phyloP scores from a whole-genome alignment of 768 basidiomycete species.

The Psilocybe azurescens region DNA sequence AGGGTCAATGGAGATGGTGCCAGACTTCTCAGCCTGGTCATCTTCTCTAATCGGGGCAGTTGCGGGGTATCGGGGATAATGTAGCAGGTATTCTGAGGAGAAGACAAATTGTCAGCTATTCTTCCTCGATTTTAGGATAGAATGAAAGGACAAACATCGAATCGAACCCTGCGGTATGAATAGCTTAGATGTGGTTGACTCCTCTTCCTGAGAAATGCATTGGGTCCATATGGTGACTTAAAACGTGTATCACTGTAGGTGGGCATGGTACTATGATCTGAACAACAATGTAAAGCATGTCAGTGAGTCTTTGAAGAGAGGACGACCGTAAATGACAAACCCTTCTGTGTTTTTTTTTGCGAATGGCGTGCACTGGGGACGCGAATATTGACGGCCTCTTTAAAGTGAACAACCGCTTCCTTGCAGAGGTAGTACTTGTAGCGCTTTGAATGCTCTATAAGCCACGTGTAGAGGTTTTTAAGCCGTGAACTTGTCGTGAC shows the following conservation, averaged over 20 bases:
- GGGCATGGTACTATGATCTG: neutral
- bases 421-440: too few species aligned
- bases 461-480: neutral
- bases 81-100: neutral
- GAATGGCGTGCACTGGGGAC: too few species aligned
- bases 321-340: neutral
- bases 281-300: neutral
- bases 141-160: neutral
- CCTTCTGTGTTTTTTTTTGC: too few species aligned
- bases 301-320: neutral
- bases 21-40: neutral
- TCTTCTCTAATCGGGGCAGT: neutral
- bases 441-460: too few species aligned
- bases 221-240: too few species aligned
- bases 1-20: neutral
- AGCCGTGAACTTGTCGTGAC: neutral
- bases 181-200: neutral
- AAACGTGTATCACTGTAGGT: neutral
- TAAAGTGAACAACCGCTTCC: too few species aligned
- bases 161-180: neutral
- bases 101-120: neutral
- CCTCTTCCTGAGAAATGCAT: too few species aligned
- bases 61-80: neutral
- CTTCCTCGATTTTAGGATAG: neutral
- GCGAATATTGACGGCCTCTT: too few species aligned